A percentile compares a stretch with the other conserved stretches of the same genome.
These are phyloP conservation scores for Psilocybe tampanensis DNA, from an alignment of 768 basidiomycete genomes.

Conservation along the genomic window DNA sequence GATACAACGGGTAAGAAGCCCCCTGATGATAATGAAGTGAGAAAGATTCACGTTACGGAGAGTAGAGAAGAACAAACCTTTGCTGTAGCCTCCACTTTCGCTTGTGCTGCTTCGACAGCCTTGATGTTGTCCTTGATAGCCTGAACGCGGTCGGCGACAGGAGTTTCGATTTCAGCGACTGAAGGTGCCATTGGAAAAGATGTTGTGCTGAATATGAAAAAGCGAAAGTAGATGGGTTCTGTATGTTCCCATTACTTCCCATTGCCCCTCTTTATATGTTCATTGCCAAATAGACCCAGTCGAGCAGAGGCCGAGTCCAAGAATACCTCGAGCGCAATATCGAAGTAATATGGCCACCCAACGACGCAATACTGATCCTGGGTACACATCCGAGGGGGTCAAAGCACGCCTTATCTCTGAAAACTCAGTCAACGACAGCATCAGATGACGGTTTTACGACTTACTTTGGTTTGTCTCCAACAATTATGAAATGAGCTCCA, in stretches of 20 bases:
- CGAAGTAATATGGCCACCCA: conserved; percentile 23
- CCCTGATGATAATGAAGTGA: conserved; percentile 24
- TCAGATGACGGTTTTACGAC: conserved; percentile 13
- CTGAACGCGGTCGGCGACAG: conserved; percentile 15
- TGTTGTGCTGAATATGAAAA: not conserved
- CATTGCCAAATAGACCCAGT: not conserved
- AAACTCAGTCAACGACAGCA: not conserved
- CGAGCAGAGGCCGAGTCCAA: not conserved
- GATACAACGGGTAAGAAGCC: conserved; percentile 52
- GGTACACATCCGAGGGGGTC: conserved; percentile 17
- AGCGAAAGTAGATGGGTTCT: not conserved
- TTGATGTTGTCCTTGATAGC: conserved; percentile 17
- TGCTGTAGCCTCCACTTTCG: conserved; percentile 7
- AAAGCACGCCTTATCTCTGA: conserved; percentile 15
- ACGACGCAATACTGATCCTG: conserved; percentile 21
- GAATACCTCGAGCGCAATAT: conserved; percentile 17
- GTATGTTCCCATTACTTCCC: not conserved
- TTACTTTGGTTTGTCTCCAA: not conserved
- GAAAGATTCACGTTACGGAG: not conserved
- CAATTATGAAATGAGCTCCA: not conserved
- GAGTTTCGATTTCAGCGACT: conserved; percentile 25
- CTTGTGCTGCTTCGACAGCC: not conserved
- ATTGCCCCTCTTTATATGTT: conserved; percentile 2
- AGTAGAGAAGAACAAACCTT: conserved; percentile 11
- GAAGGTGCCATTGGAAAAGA: conserved; percentile 31